phyloP scores from a whole-genome alignment of 2,329 filamentous ascomycete genomes.

The Bipolaris oryzae region DNA sequence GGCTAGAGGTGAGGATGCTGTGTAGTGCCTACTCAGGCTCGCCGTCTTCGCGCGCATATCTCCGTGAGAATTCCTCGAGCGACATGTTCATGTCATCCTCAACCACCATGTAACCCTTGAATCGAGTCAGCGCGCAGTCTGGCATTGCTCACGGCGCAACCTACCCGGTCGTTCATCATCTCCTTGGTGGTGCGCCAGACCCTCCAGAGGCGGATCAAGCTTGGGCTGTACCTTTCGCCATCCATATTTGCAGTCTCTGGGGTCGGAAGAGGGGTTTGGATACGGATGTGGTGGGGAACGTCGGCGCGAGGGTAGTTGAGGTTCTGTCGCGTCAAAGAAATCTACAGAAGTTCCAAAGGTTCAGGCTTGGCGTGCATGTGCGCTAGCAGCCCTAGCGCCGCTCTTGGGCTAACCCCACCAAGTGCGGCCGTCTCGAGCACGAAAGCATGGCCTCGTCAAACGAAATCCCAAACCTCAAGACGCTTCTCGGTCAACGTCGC shows the following conservation, averaged over 20 bases:
- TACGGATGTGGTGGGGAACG: conserved; percentile 7
- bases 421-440: conserved; percentile 25
- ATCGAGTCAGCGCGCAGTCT: conserved; percentile 25
- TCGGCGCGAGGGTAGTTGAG: conserved; percentile 18
- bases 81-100: conserved; percentile 88
- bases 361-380: conserved; percentile 30
- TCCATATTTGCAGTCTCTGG: conserved; percentile 32
- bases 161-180: conserved; percentile 89
- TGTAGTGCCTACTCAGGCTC: conserved; percentile 69
- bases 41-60: conserved; percentile 75
- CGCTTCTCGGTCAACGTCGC: conserved; percentile 60
- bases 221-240: conserved; percentile 33
- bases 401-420: conserved; percentile 35
- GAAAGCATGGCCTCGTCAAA: conserved; percentile 66
- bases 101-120: conserved; percentile 87
- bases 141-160: conserved; percentile 43
- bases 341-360: conserved; percentile 30
- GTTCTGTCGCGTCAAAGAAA: conserved; percentile 38
- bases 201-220: conserved; percentile 77
- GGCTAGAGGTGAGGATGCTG: conserved; percentile 1
- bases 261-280: conserved; percentile 15
- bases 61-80: conserved; percentile 76
- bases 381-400: conserved; percentile 17
- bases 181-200: conserved; percentile 92
- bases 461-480: conserved; percentile 78